Percentiles rank a stretch among this genome's conserved stretches.
phyloP scores from a whole-genome alignment of 208 protist genomes.

The Jaenimonas drosophilae region DNA sequence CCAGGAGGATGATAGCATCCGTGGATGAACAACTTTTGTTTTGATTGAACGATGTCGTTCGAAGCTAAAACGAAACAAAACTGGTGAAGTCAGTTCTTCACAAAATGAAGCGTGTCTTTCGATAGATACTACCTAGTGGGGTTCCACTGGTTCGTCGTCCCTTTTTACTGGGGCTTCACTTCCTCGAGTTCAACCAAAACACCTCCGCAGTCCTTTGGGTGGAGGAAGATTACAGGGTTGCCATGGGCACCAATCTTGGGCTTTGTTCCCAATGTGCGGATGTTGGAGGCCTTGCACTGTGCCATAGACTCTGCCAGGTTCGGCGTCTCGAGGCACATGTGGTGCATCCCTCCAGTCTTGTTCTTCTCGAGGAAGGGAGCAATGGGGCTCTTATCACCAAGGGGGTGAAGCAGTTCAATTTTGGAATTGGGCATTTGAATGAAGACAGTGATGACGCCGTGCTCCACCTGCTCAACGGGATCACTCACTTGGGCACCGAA shows the following conservation, averaged over 20 bases:
- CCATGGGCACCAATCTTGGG: conserved; percentile 92
- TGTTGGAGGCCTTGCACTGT: conserved; percentile 34
- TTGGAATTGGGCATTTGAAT: conserved; percentile 86
- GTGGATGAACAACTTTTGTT: too few relatives aligned
- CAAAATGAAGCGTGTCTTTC: too few relatives aligned
- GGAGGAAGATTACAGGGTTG: conserved; percentile 89
- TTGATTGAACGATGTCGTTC: too few relatives aligned
- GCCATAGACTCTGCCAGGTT: conserved; percentile 46
- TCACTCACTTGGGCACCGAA: conserved; percentile 77
- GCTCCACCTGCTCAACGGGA: conserved; percentile 63
- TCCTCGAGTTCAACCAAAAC: conserved; percentile 92
- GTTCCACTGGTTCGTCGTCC: too few relatives aligned
- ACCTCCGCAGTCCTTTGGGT: conserved; percentile 88
- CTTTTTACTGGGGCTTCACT: conserved; percentile 13
- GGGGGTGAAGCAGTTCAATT: conserved; percentile 87
- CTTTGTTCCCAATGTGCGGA: conserved; percentile 63
- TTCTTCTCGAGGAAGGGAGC: conserved; percentile 87
- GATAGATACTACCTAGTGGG: too few relatives aligned
- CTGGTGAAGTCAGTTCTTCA: not conserved
- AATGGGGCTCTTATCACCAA: conserved; percentile 86
- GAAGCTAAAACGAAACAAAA: not conserved
- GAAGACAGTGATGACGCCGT: conserved; percentile 92
- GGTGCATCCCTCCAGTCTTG: conserved; percentile 87
- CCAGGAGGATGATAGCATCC: too few relatives aligned
- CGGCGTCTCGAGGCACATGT: conserved; percentile 89